phyloP scores from a whole-genome alignment of 1,139 yeast genomes.

The Taphrina sp. region DNA sequence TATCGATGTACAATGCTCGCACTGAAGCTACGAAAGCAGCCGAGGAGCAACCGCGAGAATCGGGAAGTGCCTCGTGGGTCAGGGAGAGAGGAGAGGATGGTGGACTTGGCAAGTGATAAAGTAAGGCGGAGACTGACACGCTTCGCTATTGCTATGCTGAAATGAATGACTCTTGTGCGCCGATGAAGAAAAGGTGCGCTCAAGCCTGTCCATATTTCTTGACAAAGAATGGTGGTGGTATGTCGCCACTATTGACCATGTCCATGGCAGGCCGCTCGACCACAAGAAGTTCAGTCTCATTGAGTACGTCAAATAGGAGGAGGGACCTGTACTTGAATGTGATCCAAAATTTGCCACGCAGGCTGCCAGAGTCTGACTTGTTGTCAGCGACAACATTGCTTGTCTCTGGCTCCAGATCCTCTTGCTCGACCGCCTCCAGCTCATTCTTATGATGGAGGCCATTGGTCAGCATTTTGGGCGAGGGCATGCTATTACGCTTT shows the following conservation, averaged over 20 bases:
- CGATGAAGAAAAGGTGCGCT: too few relatives aligned
- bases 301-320: slow-evolving; percentile 60
- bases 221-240: slow-evolving; percentile 31
- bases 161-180: too few relatives aligned
- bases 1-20: slow-evolving; percentile 40
- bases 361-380: slow-evolving; percentile 6
- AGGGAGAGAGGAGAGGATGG: slow-evolving; percentile 75
- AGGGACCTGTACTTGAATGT: slow-evolving; percentile 76
- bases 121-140: too few relatives aligned
- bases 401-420: slow-evolving; percentile 25
- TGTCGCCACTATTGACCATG: slow-evolving; percentile 27
- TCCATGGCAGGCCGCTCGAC: slow-evolving; percentile 72
- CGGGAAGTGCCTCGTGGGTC: slow-evolving; percentile 78
- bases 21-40: slow-evolving; percentile 35
- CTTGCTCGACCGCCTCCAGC: slow-evolving; percentile 24
- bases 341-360: slow-evolving; percentile 60
- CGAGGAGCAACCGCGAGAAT: slow-evolving; percentile 53
- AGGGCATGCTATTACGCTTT: neutral
- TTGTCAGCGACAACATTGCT: too few relatives aligned
- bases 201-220: slow-evolving; percentile 20
- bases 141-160: too few relatives aligned
- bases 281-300: slow-evolving; percentile 61
- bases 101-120: too few relatives aligned
- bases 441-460: too few relatives aligned
- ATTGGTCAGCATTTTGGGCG: slow-evolving; percentile 5